These are phyloP conservation scores for Xenoacremonium recifei DNA, from an alignment of 2,329 filamentous ascomycete genomes.

Conservation along the genomic window DNA sequence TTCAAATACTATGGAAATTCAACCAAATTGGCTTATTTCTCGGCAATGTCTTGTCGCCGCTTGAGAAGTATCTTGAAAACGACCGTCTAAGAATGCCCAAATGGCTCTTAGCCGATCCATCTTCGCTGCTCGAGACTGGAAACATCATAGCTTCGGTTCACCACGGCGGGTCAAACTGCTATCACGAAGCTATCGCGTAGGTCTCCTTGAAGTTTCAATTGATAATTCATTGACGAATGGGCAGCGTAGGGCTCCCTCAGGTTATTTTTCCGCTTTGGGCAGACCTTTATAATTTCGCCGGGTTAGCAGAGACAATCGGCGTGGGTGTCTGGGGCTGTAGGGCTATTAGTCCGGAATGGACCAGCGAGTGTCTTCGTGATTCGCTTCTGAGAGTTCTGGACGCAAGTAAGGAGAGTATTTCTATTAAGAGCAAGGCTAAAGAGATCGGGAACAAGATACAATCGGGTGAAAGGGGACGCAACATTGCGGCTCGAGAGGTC, in stretches of 20 bases:
- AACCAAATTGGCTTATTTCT: slow-evolving; percentile 10
- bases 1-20: slow-evolving; percentile 36
- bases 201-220: slow-evolving; percentile 12
- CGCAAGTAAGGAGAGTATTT: no score
- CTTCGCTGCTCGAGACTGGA: slow-evolving; percentile 33
- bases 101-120: slow-evolving; percentile 32
- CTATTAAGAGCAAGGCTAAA: no score
- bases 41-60: slow-evolving; percentile 10
- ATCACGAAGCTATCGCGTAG: slow-evolving; percentile 43
- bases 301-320: slow-evolving; percentile 38
- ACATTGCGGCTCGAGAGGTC: no score
- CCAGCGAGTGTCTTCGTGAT: no score
- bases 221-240: background rate
- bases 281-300: slow-evolving; percentile 44
- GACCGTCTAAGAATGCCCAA: slow-evolving; percentile 21
- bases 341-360: no score
- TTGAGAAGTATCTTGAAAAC: slow-evolving; percentile 16
- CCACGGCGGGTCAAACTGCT: slow-evolving; percentile 41
- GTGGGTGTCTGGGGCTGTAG: slow-evolving; percentile 43
- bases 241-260: slow-evolving; percentile 43
- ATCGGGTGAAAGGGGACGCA: no score
- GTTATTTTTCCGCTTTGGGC: slow-evolving; percentile 45
- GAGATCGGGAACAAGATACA: no score
- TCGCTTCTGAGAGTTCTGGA: no score
- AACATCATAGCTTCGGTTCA: slow-evolving; percentile 34